Conservation (phyloP, 2,329 filamentous ascomycete species). For the Penicillium janthinellum region DNA sequence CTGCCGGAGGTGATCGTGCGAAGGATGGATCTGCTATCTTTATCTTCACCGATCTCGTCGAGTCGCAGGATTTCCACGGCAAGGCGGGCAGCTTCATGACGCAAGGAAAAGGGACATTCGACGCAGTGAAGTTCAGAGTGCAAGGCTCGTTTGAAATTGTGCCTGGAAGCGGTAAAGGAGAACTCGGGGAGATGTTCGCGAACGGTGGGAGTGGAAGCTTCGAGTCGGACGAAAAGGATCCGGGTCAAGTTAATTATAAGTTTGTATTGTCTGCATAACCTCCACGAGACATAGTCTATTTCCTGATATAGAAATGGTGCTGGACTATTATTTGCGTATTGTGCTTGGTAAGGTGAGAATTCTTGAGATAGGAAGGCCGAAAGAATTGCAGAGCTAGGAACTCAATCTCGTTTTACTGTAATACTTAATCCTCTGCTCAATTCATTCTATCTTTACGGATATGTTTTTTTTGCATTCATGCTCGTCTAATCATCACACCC, state of each 20-base stretch:
- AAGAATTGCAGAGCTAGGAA: no score
- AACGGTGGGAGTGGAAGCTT: background rate
- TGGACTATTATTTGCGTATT: no score
- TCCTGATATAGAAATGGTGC: no score
- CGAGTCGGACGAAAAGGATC: no score
- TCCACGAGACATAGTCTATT: no score
- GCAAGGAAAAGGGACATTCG: background rate
- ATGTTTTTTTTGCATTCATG: no score
- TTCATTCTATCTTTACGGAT: no score
- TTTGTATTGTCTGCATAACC: background rate
- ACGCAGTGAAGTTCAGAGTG: background rate
- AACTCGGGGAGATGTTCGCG: background rate
- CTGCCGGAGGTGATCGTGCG: background rate
- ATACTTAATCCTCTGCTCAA: no score
- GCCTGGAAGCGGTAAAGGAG: background rate
- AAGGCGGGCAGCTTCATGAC: background rate
- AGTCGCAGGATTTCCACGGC: background rate
- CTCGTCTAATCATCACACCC: no score
- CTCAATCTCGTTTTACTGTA: no score
- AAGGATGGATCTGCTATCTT: background rate
- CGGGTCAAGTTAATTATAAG: background rate
- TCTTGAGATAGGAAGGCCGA: no score
- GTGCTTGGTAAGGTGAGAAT: no score
- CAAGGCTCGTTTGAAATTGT: background rate
- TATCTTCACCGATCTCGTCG: background rate